phyloP scores from a whole-genome alignment of 176 grass and related monocot species.

The Oryza nivara region DNA sequence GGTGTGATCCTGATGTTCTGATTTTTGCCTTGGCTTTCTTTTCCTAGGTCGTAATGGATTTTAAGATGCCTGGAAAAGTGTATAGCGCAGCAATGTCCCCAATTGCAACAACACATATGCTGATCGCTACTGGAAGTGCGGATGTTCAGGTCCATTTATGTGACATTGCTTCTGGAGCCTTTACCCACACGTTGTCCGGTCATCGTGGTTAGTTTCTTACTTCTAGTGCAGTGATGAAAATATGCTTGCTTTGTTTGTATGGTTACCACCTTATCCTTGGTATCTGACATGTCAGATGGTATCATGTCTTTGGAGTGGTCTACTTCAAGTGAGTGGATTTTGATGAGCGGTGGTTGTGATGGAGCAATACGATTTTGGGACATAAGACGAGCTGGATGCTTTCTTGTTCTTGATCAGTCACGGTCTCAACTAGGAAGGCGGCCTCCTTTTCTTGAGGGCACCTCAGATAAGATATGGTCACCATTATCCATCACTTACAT shows the following conservation, averaged over 20 bases:
- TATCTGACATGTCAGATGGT: constrained; percentile 65
- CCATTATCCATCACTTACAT: neutral
- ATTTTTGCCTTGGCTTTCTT: constrained; percentile 18
- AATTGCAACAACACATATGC: constrained; percentile 76
- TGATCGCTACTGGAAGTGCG: constrained; percentile 79
- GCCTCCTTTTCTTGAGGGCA: constrained; percentile 56
- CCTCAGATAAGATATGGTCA: constrained; percentile 49
- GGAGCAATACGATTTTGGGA: constrained; percentile 98
- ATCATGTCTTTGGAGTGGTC: constrained; percentile 97
- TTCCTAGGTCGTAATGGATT: constrained; percentile 84
- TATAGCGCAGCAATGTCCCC: constrained; percentile 75
- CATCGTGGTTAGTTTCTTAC: constrained; percentile 74
- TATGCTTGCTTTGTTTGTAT: constrained; percentile 22
- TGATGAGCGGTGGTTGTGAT: constrained; percentile 83
- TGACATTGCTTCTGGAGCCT: constrained; percentile 91
- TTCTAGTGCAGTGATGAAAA: constrained; percentile 26
- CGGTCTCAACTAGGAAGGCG: constrained; percentile 76
- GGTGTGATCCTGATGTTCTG: constrained; percentile 24
- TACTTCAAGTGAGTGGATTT: constrained; percentile 77
- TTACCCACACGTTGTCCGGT: constrained; percentile 93
- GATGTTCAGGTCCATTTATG: constrained; percentile 95
- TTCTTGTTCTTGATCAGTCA: constrained; percentile 86
- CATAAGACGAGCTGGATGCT: constrained; percentile 88
- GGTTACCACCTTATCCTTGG: constrained; percentile 43
- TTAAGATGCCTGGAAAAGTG: constrained; percentile 96